These are phyloP conservation scores for Chara braunii DNA, from an alignment of 139 green algal genomes.

Conservation along the genomic window DNA sequence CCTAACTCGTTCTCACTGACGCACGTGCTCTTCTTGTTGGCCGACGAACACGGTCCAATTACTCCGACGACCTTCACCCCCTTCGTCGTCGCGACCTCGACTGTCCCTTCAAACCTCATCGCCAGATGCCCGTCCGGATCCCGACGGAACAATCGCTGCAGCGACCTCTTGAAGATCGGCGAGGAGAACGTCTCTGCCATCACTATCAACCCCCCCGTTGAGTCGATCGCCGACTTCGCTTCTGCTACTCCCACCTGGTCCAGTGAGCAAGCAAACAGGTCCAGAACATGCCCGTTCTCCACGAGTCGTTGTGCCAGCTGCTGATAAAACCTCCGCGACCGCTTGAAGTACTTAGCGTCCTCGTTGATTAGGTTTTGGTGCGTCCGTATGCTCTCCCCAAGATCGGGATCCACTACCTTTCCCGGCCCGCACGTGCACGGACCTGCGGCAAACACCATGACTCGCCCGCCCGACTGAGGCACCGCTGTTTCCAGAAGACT, in stretches of 20 bases:
- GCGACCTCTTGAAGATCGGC: constrained; percentile 47
- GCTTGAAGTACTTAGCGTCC: constrained; percentile 31
- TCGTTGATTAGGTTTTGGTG: constrained; percentile 49
- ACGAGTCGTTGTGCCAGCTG: constrained; percentile 40
- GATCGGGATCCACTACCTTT: constrained; percentile 38
- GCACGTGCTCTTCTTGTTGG: constrained; percentile 16
- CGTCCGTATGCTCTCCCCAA: constrained; percentile 41
- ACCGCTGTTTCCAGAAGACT: constrained; percentile 41
- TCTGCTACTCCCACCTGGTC: constrained; percentile 62
- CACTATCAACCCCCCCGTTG: constrained; percentile 55
- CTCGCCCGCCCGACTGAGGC: constrained; percentile 11
- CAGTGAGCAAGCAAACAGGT: constrained; percentile 57
- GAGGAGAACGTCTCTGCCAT: constrained; percentile 54
- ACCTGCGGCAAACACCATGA: constrained; percentile 51
- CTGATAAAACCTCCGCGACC: constrained; percentile 42
- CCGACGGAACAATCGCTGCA: constrained; percentile 41
- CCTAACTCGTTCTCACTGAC: constrained; percentile 43
- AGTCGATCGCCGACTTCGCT: constrained; percentile 43
- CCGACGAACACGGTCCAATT: constrained; percentile 37
- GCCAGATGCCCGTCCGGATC: constrained; percentile 2
- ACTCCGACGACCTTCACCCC: constrained; percentile 43
- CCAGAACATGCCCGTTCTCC: constrained; percentile 20
- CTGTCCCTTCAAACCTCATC: not conserved
- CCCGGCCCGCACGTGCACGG: constrained; percentile 48
- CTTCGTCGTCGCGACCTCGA: constrained; percentile 44